These are phyloP conservation scores for Pinus tabuliformis DNA, from an alignment of 75 land plant genomes.

Conservation along the genomic window DNA sequence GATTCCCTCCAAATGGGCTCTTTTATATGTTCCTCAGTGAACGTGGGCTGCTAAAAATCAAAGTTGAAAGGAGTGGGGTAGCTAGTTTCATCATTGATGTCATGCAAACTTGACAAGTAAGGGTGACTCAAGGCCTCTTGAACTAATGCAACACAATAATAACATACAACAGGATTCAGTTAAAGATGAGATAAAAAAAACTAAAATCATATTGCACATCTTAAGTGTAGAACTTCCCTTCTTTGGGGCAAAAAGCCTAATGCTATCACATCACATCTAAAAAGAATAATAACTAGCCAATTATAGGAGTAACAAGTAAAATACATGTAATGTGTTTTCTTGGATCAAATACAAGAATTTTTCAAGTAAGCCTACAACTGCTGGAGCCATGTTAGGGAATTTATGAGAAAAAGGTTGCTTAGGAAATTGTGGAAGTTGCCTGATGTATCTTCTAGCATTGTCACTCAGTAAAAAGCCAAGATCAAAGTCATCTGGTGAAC, in stretches of 20 bases:
- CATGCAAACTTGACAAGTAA: slow-evolving; percentile 75
- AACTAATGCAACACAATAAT: slow-evolving; percentile 33
- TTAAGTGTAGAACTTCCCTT: slow-evolving; percentile 12
- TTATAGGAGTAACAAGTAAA: background rate
- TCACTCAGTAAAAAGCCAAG: slow-evolving; percentile 91
- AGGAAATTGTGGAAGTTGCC: slow-evolving; percentile 70
- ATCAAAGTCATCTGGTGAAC: slow-evolving; percentile 86
- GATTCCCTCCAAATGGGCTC: slow-evolving; percentile 82
- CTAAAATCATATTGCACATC: background rate
- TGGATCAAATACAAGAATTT: slow-evolving; percentile 93
- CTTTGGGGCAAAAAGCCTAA: slow-evolving; percentile 57
- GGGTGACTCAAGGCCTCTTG: slow-evolving; percentile 84
- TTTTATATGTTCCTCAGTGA: slow-evolving; percentile 85
- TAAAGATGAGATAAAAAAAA: background rate
- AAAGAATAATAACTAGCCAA: background rate
- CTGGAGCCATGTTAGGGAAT: slow-evolving; percentile 58
- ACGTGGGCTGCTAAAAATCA: slow-evolving; percentile 84
- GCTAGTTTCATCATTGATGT: slow-evolving; percentile 83
- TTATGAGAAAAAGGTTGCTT: slow-evolving; percentile 56
- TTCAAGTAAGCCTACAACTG: slow-evolving; percentile 74
- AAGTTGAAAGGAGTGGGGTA: slow-evolving; percentile 73
- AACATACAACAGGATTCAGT: background rate
- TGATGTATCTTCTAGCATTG: slow-evolving; percentile 86
- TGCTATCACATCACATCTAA: slow-evolving; percentile 17
- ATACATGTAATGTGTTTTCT: slow-evolving; percentile 75